Evolutionary conservation across 805 yeast species (phyloP), one percentile per base, ranked within the genome.

Genomic region (Nakazawaea wickerhamii): DNA sequence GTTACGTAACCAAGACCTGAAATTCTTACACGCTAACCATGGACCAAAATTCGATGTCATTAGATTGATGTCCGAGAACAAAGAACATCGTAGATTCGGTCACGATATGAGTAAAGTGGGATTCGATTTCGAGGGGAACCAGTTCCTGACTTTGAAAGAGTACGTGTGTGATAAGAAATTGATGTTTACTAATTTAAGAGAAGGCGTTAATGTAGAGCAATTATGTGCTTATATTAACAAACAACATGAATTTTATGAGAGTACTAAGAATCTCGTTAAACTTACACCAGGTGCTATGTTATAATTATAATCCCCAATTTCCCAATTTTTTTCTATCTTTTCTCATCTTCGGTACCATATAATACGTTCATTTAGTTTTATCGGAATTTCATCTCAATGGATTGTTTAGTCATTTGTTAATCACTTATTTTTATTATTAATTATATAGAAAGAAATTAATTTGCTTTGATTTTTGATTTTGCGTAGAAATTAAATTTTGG

Each of bases 211-310:
- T 38, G 53, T 67, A 36, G 55, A 49, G 2, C 70, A 63, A 10
- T 62, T 78, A 17, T 79, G 84, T 55, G 49, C 51, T 17, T 83
- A 78, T 50, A 63, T 79, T 17, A 40, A 50, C n/a, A 65, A 58
- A 20, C 84, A 79, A 39, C 50, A 73, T 38, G 60, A 57, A 17
- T 70, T 63, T 48, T 60, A 41, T 20, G 36, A 30, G 21, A 22
- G 32, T 17, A 41, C 44, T 9, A 21, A 20, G 17, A 19, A 30
- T 2, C 22, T 33, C 9, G 44, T 41, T 26, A 35, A 41, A 30
- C n/a, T 35, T 15, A 19, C 44, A 6, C 3, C 18, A 5, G 36
- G 26, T 35, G n/a, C 22, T 14, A n/a, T 36, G 30, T 36, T 25
- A 25, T 25, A 25, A 10, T 25, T 25, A 25, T 25, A 11, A 11